Evolutionary conservation across 148 eudicot genomes (phyloP), one percentile per base, ranked within the genome.

Genomic region (Fagopyrum tataricum): DNA sequence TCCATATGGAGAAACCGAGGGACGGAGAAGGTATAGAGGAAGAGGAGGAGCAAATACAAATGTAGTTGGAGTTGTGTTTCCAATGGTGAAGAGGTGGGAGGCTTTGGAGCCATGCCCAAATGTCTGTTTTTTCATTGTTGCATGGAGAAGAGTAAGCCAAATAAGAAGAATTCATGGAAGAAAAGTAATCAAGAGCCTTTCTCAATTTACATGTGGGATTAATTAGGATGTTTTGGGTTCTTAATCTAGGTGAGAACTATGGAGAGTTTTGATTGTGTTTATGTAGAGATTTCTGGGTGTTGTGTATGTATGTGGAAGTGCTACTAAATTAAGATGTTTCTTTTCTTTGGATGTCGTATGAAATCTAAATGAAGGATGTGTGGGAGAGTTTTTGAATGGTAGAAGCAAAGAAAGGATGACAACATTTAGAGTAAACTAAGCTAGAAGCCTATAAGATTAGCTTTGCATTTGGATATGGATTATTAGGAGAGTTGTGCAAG

Each of bases 91-190:
- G 70, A 48, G 85, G 88, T 58, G 98, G 95, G 66, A 89, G 87
- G 70, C 69, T 91, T 46, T 81, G 84, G 67, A 94, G 87, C 97
- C 98, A 94, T 55, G 83, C 44, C 85, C 89, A 94, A 68, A 88
- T 69, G 78, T 94, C 83, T 41, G 6, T 12, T 82, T 20, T 96
- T 92, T 23, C 91, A 89, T 42, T 70, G 14, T 70, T 70, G 72
- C 48, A 70, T 70, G 72, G 39, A 70, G 72, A 70, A 12, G 31
- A 70, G 43, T 37, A 64, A 37, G 69, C 37, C 7, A 64, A 64
- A 12, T 40, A 61, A 61, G 67, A 61, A 24, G 67, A 61, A 10
- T 24, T 13, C 67, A 61, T 61, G 67, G 67, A 10, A 31, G 68
- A 61, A 26, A 23, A 26, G 2, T 37, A 59, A 7, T 24, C 3